Conservation (phyloP, 306 rosid genomes). For the Prosopis cineraria region DNA sequence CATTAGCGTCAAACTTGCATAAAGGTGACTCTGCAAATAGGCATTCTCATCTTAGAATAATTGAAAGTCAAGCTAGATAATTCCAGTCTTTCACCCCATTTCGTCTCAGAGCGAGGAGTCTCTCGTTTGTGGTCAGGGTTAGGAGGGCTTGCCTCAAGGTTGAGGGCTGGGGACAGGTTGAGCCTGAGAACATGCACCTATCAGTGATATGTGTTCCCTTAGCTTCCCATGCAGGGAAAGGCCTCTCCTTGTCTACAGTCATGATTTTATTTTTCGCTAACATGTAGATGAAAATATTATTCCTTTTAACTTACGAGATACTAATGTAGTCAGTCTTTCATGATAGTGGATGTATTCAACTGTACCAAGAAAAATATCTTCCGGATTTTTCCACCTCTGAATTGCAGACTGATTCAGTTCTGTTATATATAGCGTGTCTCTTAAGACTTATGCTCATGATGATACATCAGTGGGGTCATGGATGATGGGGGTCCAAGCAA, state of each 20-base stretch:
- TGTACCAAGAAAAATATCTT: neutral
- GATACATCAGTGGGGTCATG: constrained; percentile 93
- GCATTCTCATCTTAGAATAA: neutral
- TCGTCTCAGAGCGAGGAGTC: neutral
- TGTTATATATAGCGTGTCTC: constrained; percentile 69
- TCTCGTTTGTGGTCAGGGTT: neutral
- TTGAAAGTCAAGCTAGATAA: constrained; percentile 1
- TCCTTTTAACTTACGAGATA: neutral
- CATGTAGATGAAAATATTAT: neutral
- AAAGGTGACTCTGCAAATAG: neutral
- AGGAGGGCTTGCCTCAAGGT: neutral
- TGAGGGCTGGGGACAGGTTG: neutral
- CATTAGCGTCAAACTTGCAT: neutral
- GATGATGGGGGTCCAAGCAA: constrained; percentile 97
- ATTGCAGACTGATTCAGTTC: constrained; percentile 23
- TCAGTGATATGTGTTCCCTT: neutral
- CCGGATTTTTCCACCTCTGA: neutral
- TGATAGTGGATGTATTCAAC: constrained; percentile 17
- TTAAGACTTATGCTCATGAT: constrained; percentile 86
- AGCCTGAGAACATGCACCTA: neutral
- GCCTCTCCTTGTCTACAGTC: neutral
- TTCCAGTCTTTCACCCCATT: neutral
- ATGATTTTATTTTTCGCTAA: neutral
- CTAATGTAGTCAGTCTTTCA: neutral
- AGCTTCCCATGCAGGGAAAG: neutral